phyloP scores from a whole-genome alignment of 352 stramenopile genomes.

The Pythium folliculosum region DNA sequence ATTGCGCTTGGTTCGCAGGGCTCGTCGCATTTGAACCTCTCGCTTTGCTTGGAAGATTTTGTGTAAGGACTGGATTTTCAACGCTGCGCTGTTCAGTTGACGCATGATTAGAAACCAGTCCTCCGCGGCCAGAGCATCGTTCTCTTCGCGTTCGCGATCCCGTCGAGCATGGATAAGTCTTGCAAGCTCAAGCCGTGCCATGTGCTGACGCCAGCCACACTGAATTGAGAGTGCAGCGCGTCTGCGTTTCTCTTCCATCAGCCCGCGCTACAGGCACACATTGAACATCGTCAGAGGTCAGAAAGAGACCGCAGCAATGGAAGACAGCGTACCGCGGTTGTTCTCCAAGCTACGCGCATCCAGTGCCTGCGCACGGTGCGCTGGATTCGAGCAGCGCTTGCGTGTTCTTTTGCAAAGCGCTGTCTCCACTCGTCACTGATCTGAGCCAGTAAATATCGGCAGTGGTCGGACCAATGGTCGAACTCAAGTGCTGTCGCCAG shows the following conservation, averaged over 20 bases:
- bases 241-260: conserved; percentile 39
- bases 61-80: conserved; percentile 57
- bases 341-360: conserved; percentile 28
- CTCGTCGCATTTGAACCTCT: conserved; percentile 23
- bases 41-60: conserved; percentile 38
- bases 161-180: conserved; percentile 32
- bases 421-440: conserved; percentile 44
- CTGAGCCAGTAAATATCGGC: conserved; percentile 46
- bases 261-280: neutral
- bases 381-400: conserved; percentile 42
- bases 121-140: conserved; percentile 40
- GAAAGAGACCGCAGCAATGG: neutral
- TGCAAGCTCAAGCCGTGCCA: conserved; percentile 29
- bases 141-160: conserved; percentile 39
- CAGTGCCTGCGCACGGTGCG: conserved; percentile 22
- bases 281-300: neutral
- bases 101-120: conserved; percentile 47
- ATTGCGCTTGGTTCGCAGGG: conserved; percentile 31
- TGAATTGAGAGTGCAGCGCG: conserved; percentile 44
- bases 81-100: conserved; percentile 39
- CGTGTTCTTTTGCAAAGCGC: conserved; percentile 46
- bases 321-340: conserved; percentile 25
- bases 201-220: conserved; percentile 42
- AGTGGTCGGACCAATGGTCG: conserved; percentile 47
- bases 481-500: conserved; percentile 41